phyloP scores from a whole-genome alignment of 805 yeast genomes.

The Cyberlindnera maclurae region DNA sequence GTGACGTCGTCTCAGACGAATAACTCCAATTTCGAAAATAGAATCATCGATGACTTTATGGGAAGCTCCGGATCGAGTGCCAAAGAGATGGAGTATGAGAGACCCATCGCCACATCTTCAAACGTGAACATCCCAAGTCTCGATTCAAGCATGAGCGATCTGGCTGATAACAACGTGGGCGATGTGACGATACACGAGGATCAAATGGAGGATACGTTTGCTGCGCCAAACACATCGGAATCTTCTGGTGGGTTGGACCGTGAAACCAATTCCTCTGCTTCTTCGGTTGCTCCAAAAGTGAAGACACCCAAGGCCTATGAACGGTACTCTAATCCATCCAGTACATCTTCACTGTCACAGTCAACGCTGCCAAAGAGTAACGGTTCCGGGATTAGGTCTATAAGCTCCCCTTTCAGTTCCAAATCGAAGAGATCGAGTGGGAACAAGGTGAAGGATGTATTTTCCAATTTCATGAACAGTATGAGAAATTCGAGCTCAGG shows the following conservation, averaged over 20 bases:
- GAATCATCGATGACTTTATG: slow-evolving; percentile 21
- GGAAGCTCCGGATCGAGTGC: slow-evolving; percentile 6
- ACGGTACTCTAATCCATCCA: slow-evolving; percentile 12
- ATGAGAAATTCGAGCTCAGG: slow-evolving; percentile 35
- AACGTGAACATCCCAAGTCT: slow-evolving; percentile 21
- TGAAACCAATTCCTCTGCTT: slow-evolving; percentile 6
- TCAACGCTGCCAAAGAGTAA: slow-evolving; percentile 9
- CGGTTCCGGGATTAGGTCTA: slow-evolving; percentile 15
- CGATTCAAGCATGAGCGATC: slow-evolving; percentile 14
- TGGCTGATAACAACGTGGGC: slow-evolving; percentile 18
- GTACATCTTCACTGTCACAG: slow-evolving; percentile 11
- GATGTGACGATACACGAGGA: slow-evolving; percentile 19
- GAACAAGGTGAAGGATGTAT: slow-evolving; percentile 50
- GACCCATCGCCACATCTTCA: slow-evolving; percentile 25
- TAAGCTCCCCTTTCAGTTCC: slow-evolving; percentile 20
- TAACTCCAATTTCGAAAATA: slow-evolving; percentile 20
- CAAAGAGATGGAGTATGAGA: slow-evolving; percentile 8
- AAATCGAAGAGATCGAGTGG: slow-evolving; percentile 34
- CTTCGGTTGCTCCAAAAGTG: slow-evolving; percentile 7
- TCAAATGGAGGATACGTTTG: slow-evolving; percentile 4
- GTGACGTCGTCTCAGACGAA: slow-evolving; percentile 10
- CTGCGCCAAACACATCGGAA: slow-evolving; percentile 7
- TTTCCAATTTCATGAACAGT: slow-evolving; percentile 39
- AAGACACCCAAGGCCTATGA: slow-evolving; percentile 12
- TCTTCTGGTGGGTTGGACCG: slow-evolving; percentile 8